Conservation (phyloP, 257 asterid species). For the Solanum medicagineum region DNA sequence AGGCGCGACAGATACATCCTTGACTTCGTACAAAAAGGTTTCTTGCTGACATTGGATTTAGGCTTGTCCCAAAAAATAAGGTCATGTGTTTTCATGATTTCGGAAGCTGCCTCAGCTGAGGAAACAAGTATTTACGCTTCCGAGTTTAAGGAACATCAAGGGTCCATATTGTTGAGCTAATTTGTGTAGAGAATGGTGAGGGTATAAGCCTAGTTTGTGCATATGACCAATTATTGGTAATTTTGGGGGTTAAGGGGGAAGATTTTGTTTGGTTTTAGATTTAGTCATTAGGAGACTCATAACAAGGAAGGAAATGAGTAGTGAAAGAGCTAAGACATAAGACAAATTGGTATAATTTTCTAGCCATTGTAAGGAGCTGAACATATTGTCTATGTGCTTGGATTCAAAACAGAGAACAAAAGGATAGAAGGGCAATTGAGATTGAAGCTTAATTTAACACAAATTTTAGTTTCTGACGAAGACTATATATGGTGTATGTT, state of each 20-base stretch:
- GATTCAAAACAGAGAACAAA: background rate
- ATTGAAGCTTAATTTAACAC: background rate
- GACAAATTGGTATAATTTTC: background rate
- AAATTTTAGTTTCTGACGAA: background rate
- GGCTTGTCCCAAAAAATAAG: conserved; percentile 29
- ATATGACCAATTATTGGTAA: conserved; percentile 39
- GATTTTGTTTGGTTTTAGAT: background rate
- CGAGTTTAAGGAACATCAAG: conserved; percentile 34
- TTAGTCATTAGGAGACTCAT: background rate
- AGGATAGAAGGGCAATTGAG: background rate
- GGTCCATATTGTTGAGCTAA: conserved; percentile 24
- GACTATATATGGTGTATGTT: background rate
- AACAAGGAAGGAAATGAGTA: conserved; percentile 2
- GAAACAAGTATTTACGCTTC: conserved; percentile 25
- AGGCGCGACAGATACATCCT: conserved; percentile 19
- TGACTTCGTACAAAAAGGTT: conserved; percentile 1
- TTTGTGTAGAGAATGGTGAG: conserved; percentile 27
- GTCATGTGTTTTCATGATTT: conserved; percentile 38
- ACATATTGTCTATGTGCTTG: background rate
- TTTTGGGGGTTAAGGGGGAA: conserved; percentile 33
- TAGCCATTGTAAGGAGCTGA: background rate
- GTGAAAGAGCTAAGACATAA: background rate
- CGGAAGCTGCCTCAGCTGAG: conserved; percentile 27
- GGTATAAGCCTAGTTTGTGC: conserved; percentile 26
- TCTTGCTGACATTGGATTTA: conserved; percentile 2